Conservation (phyloP, 768 basidiomycete species). For the Porphyrellus cyaneotinctus region DNA sequence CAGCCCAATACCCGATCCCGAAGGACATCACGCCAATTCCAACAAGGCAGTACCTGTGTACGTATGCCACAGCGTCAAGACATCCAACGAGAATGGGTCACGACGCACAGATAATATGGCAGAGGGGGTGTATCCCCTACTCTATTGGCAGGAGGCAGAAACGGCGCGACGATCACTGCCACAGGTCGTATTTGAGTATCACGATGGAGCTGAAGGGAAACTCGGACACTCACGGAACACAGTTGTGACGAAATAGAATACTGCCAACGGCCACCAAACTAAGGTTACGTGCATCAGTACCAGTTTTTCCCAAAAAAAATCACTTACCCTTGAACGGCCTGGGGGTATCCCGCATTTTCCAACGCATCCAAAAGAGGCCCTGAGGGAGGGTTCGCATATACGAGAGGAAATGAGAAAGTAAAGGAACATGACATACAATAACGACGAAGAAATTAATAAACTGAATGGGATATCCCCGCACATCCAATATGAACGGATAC, state of each 20-base stretch:
- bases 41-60: constrained; percentile 54
- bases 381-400: constrained; percentile 14
- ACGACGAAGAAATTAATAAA: constrained; percentile 55
- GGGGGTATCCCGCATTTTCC: constrained; percentile 41
- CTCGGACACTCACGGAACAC: constrained; percentile 41
- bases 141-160: constrained; percentile 48
- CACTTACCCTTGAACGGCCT: constrained; percentile 52
- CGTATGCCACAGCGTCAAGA: too few species aligned
- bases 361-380: constrained; percentile 57
- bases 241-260: constrained; percentile 51
- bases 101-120: constrained; percentile 52
- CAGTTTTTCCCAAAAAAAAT: not conserved
- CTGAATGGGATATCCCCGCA: constrained; percentile 45
- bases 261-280: constrained; percentile 55
- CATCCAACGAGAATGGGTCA: not conserved
- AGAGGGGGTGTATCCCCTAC: constrained; percentile 59
- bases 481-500: constrained; percentile 58
- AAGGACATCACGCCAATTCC: constrained; percentile 45
- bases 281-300: constrained; percentile 1
- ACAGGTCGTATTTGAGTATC: not conserved
- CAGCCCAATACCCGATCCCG: constrained; percentile 31
- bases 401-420: not conserved
- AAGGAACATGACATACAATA: constrained; percentile 33
- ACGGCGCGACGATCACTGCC: constrained; percentile 51
- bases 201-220: not conserved